phyloP scores from a whole-genome alignment of 2,329 filamentous ascomycete species.

The Claviceps digitariae region DNA sequence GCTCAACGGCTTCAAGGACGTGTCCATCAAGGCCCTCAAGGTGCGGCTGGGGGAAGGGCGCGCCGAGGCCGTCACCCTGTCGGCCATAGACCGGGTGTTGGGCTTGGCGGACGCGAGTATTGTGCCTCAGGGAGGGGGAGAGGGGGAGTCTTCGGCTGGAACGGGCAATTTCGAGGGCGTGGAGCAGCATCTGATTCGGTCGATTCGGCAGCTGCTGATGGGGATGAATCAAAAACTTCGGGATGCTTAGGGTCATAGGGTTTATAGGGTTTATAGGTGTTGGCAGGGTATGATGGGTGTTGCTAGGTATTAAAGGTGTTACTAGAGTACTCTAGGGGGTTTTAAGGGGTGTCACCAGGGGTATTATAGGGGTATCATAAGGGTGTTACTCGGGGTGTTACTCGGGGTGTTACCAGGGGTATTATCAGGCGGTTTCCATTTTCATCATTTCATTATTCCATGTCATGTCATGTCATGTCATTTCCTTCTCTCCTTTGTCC shows the following conservation, averaged over 20 bases:
- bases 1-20: slow-evolving; percentile 31
- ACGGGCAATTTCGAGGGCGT: slow-evolving; percentile 23
- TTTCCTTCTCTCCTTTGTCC: too few relatives aligned
- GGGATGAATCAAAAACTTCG: slow-evolving; percentile 27
- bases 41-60: slow-evolving; percentile 25
- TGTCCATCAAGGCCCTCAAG: slow-evolving; percentile 29
- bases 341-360: too few relatives aligned
- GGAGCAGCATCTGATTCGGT: slow-evolving; percentile 28
- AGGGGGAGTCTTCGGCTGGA: slow-evolving; percentile 13
- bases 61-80: slow-evolving; percentile 33
- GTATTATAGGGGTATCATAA: too few relatives aligned
- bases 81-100: slow-evolving; percentile 36
- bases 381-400: too few relatives aligned
- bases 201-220: slow-evolving; percentile 24
- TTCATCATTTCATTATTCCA: too few relatives aligned
- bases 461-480: too few relatives aligned
- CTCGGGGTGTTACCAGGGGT: too few relatives aligned
- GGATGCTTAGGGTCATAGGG: slow-evolving; percentile 7
- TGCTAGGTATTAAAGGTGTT: too few relatives aligned
- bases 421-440: too few relatives aligned
- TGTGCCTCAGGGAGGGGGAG: slow-evolving; percentile 18
- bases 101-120: slow-evolving; percentile 32
- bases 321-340: too few relatives aligned
- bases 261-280: too few relatives aligned
- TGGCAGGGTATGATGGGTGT: too few relatives aligned